phyloP scores from a whole-genome alignment of 352 stramenopile genomes.

The Halophytophthora batemanensis region DNA sequence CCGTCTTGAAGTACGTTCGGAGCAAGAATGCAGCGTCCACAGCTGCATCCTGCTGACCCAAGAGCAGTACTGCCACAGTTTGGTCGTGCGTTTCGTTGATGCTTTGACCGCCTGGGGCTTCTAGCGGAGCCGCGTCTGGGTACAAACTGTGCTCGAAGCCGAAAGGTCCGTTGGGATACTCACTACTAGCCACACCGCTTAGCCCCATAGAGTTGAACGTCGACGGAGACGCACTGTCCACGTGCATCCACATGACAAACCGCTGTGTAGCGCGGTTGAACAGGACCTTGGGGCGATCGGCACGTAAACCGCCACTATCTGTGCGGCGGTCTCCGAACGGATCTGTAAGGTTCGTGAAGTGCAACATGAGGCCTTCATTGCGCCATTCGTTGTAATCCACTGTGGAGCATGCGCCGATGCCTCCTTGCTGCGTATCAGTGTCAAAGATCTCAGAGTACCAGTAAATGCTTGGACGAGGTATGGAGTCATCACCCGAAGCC shows the following conservation, averaged over 20 bases:
- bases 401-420: conserved; percentile 92
- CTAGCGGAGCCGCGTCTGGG: conserved; percentile 80
- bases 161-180: conserved; percentile 92
- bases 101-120: conserved; percentile 64
- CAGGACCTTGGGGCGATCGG: conserved; percentile 90
- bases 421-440: conserved; percentile 34
- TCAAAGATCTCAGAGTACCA: conserved; percentile 78
- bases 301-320: conserved; percentile 35
- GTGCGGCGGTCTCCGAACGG: conserved; percentile 49
- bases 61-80: conserved; percentile 63
- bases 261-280: conserved; percentile 82
- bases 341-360: conserved; percentile 93
- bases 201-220: conserved; percentile 79
- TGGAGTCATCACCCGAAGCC: conserved; percentile 4
- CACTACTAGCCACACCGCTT: conserved; percentile 84
- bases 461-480: conserved; percentile 36
- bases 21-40: conserved; percentile 78
- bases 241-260: conserved; percentile 97
- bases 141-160: conserved; percentile 90
- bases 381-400: conserved; percentile 90
- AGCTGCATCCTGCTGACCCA: not conserved
- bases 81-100: conserved; percentile 96
- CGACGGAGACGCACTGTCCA: conserved; percentile 76
- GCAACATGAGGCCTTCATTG: conserved; percentile 94
- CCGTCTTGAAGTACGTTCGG: conserved; percentile 94